Percentiles rank a stretch among this genome's conserved stretches.
Conservation (phyloP, 495 filamentous ascomycete species). For the Tuber calosporum region DNA sequence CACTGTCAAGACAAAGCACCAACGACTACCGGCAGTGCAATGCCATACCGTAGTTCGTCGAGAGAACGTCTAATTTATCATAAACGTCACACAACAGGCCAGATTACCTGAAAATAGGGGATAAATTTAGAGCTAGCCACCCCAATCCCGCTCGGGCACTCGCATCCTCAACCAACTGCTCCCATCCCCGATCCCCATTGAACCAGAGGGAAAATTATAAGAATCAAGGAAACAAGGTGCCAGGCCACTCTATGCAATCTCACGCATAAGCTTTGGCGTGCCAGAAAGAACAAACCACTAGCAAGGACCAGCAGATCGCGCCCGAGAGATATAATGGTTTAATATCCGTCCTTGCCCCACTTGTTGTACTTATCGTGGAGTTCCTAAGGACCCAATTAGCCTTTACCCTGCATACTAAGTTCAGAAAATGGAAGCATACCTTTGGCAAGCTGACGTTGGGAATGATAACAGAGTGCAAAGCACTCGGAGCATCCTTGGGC, state of each 20-base stretch:
- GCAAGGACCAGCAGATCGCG: not conserved
- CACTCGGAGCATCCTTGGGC: constrained; percentile 83
- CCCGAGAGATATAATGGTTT: constrained; percentile 7
- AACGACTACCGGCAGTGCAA: not conserved
- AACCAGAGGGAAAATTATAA: not conserved
- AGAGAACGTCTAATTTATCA: not conserved
- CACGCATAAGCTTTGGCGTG: constrained; percentile 26
- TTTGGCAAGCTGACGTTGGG: constrained; percentile 88
- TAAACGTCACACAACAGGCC: not conserved
- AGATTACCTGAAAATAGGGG: not conserved
- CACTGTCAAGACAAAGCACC: not conserved
- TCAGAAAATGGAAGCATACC: constrained; percentile 49
- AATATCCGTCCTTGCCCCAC: constrained; percentile 75
- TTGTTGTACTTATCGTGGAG: constrained; percentile 97
- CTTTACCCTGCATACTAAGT: constrained; percentile 6
- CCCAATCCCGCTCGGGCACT: not conserved
- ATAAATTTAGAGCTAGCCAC: not conserved
- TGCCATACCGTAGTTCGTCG: not conserved
- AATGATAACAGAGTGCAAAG: constrained; percentile 85
- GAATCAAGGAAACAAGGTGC: not conserved
- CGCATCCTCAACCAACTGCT: not conserved
- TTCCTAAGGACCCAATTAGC: constrained; percentile 50
- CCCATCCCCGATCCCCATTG: not conserved
- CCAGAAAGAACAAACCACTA: constrained; percentile 21
- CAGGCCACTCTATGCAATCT: constrained; percentile 21